Evolutionary conservation across 169 alveolate species (phyloP).

Genomic region (Perkinsus olseni): DNA sequence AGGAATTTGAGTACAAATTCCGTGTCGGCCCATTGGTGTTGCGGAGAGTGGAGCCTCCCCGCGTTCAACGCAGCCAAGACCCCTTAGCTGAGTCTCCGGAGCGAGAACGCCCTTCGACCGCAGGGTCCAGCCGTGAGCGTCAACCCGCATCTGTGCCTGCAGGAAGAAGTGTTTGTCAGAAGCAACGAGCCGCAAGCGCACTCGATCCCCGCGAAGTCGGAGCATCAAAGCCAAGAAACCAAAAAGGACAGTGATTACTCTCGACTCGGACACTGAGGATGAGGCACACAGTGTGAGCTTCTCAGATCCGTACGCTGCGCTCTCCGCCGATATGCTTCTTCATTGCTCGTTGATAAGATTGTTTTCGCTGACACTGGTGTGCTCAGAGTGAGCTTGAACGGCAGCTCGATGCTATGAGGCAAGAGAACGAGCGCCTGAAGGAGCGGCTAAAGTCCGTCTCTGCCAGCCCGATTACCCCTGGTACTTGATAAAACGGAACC

Average conservation of each 20-base stretch:
- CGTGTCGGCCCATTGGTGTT: neutral
- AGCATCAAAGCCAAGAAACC: neutral
- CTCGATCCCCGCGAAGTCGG: neutral
- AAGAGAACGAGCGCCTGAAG: neutral
- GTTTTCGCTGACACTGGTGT: too few species aligned
- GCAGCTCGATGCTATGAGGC: neutral
- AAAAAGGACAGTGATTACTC: neutral
- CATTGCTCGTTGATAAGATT: too few species aligned
- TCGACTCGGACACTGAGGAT: neutral
- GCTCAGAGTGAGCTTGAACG: neutral
- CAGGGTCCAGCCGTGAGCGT: neutral
- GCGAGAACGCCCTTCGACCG: neutral
- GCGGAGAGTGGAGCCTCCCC: neutral
- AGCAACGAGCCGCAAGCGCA: neutral
- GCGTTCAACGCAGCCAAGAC: neutral
- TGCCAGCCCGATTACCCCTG: neutral
- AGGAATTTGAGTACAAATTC: neutral
- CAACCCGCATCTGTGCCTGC: too few species aligned
- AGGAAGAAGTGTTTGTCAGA: too few species aligned
- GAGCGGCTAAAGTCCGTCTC: neutral
- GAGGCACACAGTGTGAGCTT: neutral
- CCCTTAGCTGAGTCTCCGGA: neutral
- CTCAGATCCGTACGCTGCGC: too few species aligned
- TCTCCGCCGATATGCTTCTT: too few species aligned
- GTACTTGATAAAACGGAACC: neutral